Base-by-base conservation (phyloP, 305 asterid species). In the Withania somnifera region DNA sequence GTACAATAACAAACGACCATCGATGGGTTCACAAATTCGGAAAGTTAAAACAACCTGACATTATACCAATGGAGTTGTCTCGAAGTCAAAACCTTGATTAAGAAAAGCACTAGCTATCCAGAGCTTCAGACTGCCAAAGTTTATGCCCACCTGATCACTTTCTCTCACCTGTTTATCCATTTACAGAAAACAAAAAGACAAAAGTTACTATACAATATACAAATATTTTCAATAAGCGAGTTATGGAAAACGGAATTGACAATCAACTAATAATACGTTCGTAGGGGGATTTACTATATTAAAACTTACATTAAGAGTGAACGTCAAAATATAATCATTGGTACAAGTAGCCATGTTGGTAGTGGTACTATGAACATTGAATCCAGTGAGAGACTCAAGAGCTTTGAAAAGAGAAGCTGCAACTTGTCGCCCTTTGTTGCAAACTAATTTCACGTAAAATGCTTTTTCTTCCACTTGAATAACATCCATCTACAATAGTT, bases 21-120 rank as follows among this genome's bases (percentile, higher is more conserved):
- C 6, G 45, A 63, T 63, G 24, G 26, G 26, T 8, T 3, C 6
- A 14, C 7, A 5, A 26, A 28, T 26, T 40, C 30, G 10, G 0
- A 15, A 45, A 52, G 20, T 50, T 60, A 61, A 58, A 63, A 60
- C 26, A 15, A 2, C 4, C 5, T 26, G 9, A 45, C 22, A 22
- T 42, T 19, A 66, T 36, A 80, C 77, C 66, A 82, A 82, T 32
- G 67, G 75, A n/a, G 84, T 77, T 19, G 86, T 75, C 45, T 85
- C 89, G 45, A 93, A 90, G 76, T 89, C 92, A 81, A 95, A 95
- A 13, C 98, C 99, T 52, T 91, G 91, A 60, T 88, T 89, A 30
- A 92, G 89, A 75, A 92, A 89, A 78, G 90, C 85, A 30, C 86
- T 87, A 3, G 92, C 91, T 58, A 94, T 87, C 97, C 95, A 91